Base-by-base conservation (phyloP, 495 filamentous ascomycete genomes). In the Talaromyces thailandensis region DNA sequence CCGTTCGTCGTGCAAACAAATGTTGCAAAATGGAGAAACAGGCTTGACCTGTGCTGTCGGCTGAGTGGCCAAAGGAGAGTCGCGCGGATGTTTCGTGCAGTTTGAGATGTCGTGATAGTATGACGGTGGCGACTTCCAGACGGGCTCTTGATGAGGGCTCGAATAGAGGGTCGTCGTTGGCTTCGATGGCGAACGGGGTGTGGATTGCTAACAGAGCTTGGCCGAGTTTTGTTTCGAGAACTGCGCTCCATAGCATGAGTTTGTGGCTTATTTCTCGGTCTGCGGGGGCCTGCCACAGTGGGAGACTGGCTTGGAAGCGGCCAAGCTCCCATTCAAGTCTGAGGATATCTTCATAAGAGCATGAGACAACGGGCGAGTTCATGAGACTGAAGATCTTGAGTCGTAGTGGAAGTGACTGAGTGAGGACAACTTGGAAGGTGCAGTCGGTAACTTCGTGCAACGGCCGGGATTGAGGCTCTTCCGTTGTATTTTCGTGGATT, bases 291-390 rank as follows among this genome's bases (percentile, higher is more conserved):
- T 37, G 59, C 76, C 76, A 79, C 3, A 56, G 18, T 0, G 76
- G 76, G 50, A 78, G 71, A 2, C 66, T 67, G 53, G 75, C 69
- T n/a, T 77, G 65, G 18, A 76, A 67, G 6, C 70, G 70, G 58
- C 61, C 71, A 18, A 79, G 58, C 51, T 78, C 76, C 71, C 72
- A 75, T 43, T 79, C 75, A 25, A 79, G 56, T 4, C 67, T 71
- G 11, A 73, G 70, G n/a, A 79, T 76, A 28, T 79, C 76, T 26
- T 79, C 75, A 35, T 79, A 79, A 28, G 73, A 70, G 59, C 76
- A 79, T 31, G 62, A 76, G 29, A 79, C 73, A 0, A 71, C 71
- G 4, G 75, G 75, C 3, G 76, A 76, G 62, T 79, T 72, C 74
- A 78, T 78, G 28, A 79, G 43, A 2, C 57, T 60, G 55, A 75